Conservation (phyloP, 257 asterid genomes). For the Knoxia roxburghii region DNA sequence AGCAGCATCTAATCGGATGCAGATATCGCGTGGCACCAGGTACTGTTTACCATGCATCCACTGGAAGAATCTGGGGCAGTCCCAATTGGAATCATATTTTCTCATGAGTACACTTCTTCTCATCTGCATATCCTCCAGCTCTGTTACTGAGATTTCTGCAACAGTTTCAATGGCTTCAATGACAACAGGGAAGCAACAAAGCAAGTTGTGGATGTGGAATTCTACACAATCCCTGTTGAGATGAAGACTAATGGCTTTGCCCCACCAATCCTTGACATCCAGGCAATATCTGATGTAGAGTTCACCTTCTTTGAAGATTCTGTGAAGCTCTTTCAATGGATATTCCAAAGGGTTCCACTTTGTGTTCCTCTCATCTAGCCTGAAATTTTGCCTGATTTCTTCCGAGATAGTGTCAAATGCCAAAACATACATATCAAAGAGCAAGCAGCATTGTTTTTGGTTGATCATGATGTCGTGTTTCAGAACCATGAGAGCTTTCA, state of each 20-base stretch:
- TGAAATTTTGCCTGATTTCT: conserved; percentile 55
- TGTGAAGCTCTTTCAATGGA: conserved; percentile 80
- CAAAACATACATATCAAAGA: conserved; percentile 46
- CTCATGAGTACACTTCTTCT: conserved; percentile 38
- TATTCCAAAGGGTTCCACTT: conserved; percentile 76
- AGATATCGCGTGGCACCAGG: conserved; percentile 48
- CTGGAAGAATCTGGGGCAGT: conserved; percentile 44
- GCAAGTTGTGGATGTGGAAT: conserved; percentile 63
- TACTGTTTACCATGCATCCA: conserved; percentile 77
- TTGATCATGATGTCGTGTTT: conserved; percentile 73
- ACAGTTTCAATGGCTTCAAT: conserved; percentile 87
- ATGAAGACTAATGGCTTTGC: conserved; percentile 65
- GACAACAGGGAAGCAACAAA: conserved; percentile 65
- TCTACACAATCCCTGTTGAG: conserved; percentile 60
- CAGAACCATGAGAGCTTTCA: conserved; percentile 71
- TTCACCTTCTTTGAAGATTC: conserved; percentile 63
- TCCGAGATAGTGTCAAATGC: conserved; percentile 63
- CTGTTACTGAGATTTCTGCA: conserved; percentile 63
- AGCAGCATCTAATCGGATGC: conserved; percentile 44
- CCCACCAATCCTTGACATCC: conserved; percentile 81
- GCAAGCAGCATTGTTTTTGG: conserved; percentile 69
- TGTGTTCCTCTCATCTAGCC: conserved; percentile 51
- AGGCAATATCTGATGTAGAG: conserved; percentile 49
- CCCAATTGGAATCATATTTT: conserved; percentile 57
- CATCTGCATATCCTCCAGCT: conserved; percentile 60